phyloP scores from a whole-genome alignment of 2,329 filamentous ascomycete genomes.

The Furcasterigmium sp. region DNA sequence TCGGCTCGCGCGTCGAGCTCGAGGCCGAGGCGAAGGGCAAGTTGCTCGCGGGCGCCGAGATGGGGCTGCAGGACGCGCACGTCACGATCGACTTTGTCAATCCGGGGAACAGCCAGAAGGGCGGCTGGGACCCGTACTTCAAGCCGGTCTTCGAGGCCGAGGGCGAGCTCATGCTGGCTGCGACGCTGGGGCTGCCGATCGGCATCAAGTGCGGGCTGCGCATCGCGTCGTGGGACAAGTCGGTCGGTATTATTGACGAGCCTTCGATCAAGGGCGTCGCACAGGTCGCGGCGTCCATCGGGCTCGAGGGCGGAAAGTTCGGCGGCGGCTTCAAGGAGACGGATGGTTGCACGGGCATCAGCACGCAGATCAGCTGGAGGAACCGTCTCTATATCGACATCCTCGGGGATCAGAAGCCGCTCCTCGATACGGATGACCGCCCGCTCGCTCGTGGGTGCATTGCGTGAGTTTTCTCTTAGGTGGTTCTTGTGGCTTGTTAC shows the following conservation, averaged over 20 bases:
- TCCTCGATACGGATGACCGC: constrained; percentile 17
- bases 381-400: constrained; percentile 18
- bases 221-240: constrained; percentile 14
- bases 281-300: constrained; percentile 12
- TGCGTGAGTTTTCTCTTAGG: constrained; percentile 10
- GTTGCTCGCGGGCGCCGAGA: constrained; percentile 22
- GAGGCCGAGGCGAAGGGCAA: constrained; percentile 17
- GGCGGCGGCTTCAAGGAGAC: constrained; percentile 13
- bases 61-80: constrained; percentile 18
- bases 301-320: constrained; percentile 7
- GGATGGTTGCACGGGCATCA: constrained; percentile 19
- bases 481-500: neutral
- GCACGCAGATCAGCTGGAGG: constrained; percentile 19
- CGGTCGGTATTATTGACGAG: constrained; percentile 18
- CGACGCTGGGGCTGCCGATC: constrained; percentile 20
- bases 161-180: constrained; percentile 18
- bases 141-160: constrained; percentile 20
- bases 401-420: constrained; percentile 7
- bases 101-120: constrained; percentile 10
- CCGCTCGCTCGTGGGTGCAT: constrained; percentile 15
- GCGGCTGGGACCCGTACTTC: constrained; percentile 20
- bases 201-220: constrained; percentile 17
- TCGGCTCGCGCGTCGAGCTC: constrained; percentile 16
- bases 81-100: constrained; percentile 18
- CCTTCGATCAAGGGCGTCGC: constrained; percentile 19